These are phyloP conservation scores for Dimocarpus longan DNA, from an alignment of 345 rosid genomes.

Conservation along the genomic window DNA sequence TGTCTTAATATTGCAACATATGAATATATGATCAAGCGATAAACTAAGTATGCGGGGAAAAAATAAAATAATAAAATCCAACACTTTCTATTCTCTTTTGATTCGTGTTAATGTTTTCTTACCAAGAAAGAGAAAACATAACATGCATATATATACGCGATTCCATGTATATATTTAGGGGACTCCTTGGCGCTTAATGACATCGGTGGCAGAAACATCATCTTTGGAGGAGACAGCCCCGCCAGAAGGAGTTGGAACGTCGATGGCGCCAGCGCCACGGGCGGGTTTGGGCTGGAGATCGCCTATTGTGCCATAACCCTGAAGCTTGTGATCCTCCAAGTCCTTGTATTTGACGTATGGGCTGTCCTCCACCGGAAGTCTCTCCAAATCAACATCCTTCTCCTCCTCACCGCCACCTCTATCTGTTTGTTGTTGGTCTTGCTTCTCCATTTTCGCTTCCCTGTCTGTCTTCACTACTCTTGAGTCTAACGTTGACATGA, in stretches of 20 bases:
- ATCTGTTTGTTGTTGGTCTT: conserved; percentile 12
- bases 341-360: conserved; percentile 42
- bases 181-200: conserved; percentile 32
- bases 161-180: conserved; percentile 9
- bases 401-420: conserved; percentile 8
- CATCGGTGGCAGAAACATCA: conserved; percentile 25
- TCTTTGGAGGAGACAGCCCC: conserved; percentile 29
- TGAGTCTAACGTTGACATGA: not conserved
- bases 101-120: too few species aligned
- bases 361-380: conserved; percentile 38
- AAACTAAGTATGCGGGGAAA: too few species aligned
- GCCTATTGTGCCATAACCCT: conserved; percentile 64
- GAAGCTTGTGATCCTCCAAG: conserved; percentile 54
- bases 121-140: too few species aligned
- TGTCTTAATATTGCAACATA: too few species aligned
- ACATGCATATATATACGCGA: not conserved
- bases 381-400: conserved; percentile 16
- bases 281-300: conserved; percentile 55
- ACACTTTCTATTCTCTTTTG: too few species aligned
- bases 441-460: conserved; percentile 12
- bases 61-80: too few species aligned
- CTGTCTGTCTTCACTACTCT: not conserved
- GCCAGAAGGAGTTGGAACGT: conserved; percentile 69
- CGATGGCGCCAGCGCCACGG: conserved; percentile 67
- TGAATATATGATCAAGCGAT: too few species aligned